Evolutionary conservation across 768 basidiomycete species (phyloP).

Genomic region (Serendipita sp.): DNA sequence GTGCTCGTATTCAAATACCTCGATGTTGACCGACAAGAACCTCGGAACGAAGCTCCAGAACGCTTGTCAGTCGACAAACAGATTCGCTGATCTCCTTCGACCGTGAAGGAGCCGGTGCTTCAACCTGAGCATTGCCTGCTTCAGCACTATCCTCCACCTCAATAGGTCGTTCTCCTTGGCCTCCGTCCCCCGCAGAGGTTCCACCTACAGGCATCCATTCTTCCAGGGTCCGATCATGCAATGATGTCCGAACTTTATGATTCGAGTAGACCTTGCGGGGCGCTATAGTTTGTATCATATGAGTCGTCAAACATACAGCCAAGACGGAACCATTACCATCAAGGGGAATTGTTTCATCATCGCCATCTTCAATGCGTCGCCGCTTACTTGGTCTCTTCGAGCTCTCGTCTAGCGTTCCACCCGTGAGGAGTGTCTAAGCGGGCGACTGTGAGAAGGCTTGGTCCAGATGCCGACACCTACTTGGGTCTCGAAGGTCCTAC

Average conservation of each 20-base stretch:
- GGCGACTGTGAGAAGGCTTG: constrained; percentile 7
- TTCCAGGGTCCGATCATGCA: constrained; percentile 78
- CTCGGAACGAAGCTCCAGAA: constrained; percentile 44
- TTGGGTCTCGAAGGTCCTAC: constrained; percentile 26
- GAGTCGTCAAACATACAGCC: background rate
- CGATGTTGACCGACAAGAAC: constrained; percentile 47
- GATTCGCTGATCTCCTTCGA: constrained; percentile 54
- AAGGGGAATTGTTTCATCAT: constrained; percentile 9
- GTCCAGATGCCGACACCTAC: constrained; percentile 12
- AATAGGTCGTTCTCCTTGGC: background rate
- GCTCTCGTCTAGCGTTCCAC: constrained; percentile 25
- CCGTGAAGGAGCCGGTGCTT: constrained; percentile 15
- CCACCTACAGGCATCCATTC: constrained; percentile 75
- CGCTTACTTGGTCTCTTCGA: constrained; percentile 9
- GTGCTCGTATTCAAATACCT: constrained; percentile 29
- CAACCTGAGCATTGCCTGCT: constrained; percentile 10
- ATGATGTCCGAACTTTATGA: constrained; percentile 82
- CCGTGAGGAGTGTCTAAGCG: constrained; percentile 49
- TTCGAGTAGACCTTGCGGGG: constrained; percentile 52
- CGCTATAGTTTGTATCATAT: constrained; percentile 10
- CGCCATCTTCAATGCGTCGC: constrained; percentile 19
- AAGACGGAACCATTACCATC: background rate
- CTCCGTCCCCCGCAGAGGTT: constrained; percentile 6
- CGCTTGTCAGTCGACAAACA: constrained; percentile 57
- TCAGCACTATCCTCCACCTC: constrained; percentile 7